Base-by-base conservation (phyloP, 495 filamentous ascomycete species). In the Aspergillus egyptiacus region DNA sequence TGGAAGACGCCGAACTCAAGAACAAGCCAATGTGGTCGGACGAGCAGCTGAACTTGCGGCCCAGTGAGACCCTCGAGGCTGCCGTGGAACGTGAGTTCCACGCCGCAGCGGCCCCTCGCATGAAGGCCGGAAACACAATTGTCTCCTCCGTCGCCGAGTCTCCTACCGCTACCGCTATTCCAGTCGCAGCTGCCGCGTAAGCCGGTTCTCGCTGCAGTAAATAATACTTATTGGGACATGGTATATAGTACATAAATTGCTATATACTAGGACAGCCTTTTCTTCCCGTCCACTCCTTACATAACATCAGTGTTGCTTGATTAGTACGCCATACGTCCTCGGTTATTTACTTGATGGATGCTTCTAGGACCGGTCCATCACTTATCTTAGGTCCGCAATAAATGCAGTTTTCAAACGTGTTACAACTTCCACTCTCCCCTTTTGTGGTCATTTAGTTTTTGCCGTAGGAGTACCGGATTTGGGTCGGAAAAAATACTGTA, bases 21-120 rank as follows among this genome's bases (percentile, higher is more conserved):
- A 73, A 80, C 53, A 72, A 82, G 57, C 81, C 82, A 32, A 83
- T 97, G 27, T 97, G 91, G 91, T 87, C 87, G 17, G 81, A 94
- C 56, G 71, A 79, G 56, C 91, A 96, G 73, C 78, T 97, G 35
- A 87, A 83, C 23, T 71, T 95, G 48, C 70, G 71, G 23, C 66
- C 79, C 20, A 43, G 36, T 24, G 68, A 71, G 51, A 41, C 59
- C 28, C 48, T 71, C 15, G 69, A 74, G 45, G 45, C 47, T 23
- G 64, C 69, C n/a, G 63, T 72, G 24, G 54, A 55, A 27, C 69
- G 71, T 25, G 69, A 71, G 48, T 62, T 70, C 48, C 54, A 54
- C 40, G 58, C 53, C 42, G 58, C 59, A 15, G 57, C 50, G 19
- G 31, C 48, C n/a, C 54, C 54, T 17, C 50, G 39, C 14, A 48